Evolutionary conservation across 176 grass and related monocot species (phyloP).

Genomic region (Neostapfia colusana): DNA sequence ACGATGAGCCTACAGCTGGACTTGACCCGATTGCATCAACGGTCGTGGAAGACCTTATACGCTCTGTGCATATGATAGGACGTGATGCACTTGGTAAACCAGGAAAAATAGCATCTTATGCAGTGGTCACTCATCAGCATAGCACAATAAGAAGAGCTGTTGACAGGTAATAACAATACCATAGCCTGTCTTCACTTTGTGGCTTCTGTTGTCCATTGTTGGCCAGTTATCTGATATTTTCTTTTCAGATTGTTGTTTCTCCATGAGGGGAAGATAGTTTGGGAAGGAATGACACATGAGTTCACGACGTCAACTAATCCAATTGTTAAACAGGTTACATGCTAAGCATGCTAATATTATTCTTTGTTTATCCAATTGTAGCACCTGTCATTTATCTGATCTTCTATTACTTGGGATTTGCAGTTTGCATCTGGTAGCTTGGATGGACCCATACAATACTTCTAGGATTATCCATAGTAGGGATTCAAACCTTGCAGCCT

Average conservation of each 20-base stretch:
- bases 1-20: conserved; percentile 94
- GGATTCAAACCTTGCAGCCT: background rate
- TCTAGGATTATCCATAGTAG: conserved; percentile 24
- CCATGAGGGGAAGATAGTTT: conserved; percentile 77
- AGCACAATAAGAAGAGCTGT: conserved; percentile 96
- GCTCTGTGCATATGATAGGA: conserved; percentile 72
- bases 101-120: conserved; percentile 84
- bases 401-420: conserved; percentile 31
- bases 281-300: conserved; percentile 96
- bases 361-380: background rate
- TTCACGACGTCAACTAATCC: conserved; percentile 77
- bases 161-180: conserved; percentile 58
- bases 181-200: background rate
- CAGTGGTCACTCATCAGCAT: conserved; percentile 96
- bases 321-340: conserved; percentile 77
- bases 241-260: conserved; percentile 87
- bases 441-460: conserved; percentile 84
- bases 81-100: conserved; percentile 64
- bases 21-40: conserved; percentile 97
- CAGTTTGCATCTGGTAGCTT: conserved; percentile 97
- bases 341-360: background rate
- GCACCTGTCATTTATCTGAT: background rate
- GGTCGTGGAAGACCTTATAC: conserved; percentile 95
- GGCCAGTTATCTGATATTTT: conserved; percentile 1
- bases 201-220: background rate